A percentile compares a stretch with the other conserved stretches of the same genome.
These are phyloP conservation scores for Linum trigynum DNA, from an alignment of 345 rosid genomes.

Conservation along the genomic window DNA sequence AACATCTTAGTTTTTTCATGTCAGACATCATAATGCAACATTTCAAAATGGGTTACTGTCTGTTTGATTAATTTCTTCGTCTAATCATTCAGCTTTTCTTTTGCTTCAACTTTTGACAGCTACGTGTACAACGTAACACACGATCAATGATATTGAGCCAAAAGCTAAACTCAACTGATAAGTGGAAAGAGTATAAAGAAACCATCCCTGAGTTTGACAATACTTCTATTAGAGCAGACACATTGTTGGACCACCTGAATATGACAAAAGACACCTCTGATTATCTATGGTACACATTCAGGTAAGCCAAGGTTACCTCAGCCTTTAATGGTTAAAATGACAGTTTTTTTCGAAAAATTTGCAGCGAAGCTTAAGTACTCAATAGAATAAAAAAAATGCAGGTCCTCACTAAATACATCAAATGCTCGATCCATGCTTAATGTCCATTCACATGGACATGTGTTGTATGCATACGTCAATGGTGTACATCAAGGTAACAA, in stretches of 20 bases:
- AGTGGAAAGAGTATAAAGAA: slow-evolving; percentile 56
- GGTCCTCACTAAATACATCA: slow-evolving; percentile 31
- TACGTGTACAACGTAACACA: slow-evolving; percentile 34
- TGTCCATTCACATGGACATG: slow-evolving; percentile 51
- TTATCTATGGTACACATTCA: slow-evolving; percentile 68
- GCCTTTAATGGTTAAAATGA: neutral
- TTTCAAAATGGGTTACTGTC: neutral
- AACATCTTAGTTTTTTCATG: neutral
- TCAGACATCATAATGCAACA: neutral
- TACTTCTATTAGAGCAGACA: slow-evolving; percentile 39
- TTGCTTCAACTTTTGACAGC: slow-evolving; percentile 24
- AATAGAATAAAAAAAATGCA: slow-evolving; percentile 10
- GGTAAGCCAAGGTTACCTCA: slow-evolving; percentile 24
- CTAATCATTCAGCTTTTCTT: neutral
- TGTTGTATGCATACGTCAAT: slow-evolving; percentile 61
- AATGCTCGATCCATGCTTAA: slow-evolving; percentile 30
- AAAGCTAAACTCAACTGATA: slow-evolving; percentile 26
- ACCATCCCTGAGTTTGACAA: slow-evolving; percentile 36
- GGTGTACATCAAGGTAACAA: slow-evolving; percentile 39
- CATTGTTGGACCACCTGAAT: slow-evolving; percentile 53
- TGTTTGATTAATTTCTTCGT: neutral
- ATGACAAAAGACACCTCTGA: slow-evolving; percentile 69
- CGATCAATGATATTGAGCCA: slow-evolving; percentile 36
- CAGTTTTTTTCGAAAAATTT: neutral
- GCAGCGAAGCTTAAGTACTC: neutral